These are phyloP conservation scores for Gossypium herbaceum DNA, from an alignment of 345 rosid genomes.

Conservation along the genomic window DNA sequence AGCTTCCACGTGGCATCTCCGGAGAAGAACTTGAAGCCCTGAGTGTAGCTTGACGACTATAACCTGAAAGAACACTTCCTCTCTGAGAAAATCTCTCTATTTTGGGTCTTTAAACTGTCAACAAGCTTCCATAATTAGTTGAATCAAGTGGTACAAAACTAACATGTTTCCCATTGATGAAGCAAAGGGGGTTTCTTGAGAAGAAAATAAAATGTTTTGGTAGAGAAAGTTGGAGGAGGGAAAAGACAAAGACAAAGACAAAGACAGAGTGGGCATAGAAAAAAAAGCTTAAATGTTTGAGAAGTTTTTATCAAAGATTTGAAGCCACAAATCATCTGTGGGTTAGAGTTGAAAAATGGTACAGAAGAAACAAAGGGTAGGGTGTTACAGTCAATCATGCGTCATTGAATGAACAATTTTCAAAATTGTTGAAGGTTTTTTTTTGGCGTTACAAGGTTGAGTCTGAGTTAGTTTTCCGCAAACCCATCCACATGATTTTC, in stretches of 20 bases:
- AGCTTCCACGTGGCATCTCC: constrained; percentile 14
- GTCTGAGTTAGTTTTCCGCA: background rate
- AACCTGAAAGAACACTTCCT: constrained; percentile 34
- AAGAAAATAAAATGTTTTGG: constrained; percentile 15
- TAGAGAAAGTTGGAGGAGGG: constrained; percentile 17
- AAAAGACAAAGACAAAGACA: background rate
- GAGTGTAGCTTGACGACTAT: constrained; percentile 24
- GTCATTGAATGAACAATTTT: constrained; percentile 18
- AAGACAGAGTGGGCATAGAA: background rate
- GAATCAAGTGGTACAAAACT: constrained; percentile 5
- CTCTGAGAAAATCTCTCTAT: constrained; percentile 33
- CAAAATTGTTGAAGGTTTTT: background rate
- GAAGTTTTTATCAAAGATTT: constrained; percentile 14
- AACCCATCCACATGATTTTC: background rate
- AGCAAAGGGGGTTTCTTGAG: background rate
- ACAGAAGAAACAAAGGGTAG: constrained; percentile 3
- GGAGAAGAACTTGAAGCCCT: constrained; percentile 21
- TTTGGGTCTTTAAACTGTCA: background rate
- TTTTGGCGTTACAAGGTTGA: background rate
- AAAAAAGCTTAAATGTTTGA: background rate
- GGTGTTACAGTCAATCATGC: constrained; percentile 3
- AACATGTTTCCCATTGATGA: constrained; percentile 2
- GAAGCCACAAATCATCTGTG: constrained; percentile 34
- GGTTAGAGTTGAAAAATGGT: constrained; percentile 23
- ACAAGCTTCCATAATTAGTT: background rate